Evolutionary conservation across 257 asterid species (phyloP), one percentile per base, ranked within the genome.

Genomic region (Catharanthus roseus): DNA sequence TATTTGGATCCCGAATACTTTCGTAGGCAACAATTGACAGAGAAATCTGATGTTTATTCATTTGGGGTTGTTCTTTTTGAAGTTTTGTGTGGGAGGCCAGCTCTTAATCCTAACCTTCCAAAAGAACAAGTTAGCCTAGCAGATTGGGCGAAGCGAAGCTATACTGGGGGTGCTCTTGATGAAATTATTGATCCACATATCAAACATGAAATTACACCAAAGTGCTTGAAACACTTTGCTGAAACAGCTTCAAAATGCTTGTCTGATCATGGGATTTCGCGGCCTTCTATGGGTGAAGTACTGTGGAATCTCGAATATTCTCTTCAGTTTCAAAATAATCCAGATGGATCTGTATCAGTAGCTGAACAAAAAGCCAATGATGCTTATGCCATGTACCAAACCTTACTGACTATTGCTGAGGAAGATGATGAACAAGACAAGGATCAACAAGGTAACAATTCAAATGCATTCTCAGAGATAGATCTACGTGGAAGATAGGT

Each of bases 1-100:
- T 89, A 91, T 77, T 77, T 91, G 47, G 96, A 89, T 75, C 95
- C 95, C 0, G 96, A 91, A 81, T 91, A 89, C 71, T 91, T 84
- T 68, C 78, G 85, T 7, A 80, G 90, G 15, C 97, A 89, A n/a
- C 84, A 84, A 69, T 54, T 91, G 73, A 91, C 96, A 1, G 92
- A 91, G 28, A 91, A 91, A 51, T 87, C 95, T 1, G 96, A 91
- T 70, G 91, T 91, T 0, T 91, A 89, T 60, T 89, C 97, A 0
- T 91, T 86, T 24, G 95, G 97, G 0, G 96, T 91, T 0, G 95
- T 89, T 3, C 84, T 91, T 1, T 82, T 87, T 18, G 95, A 91
- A 70, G 92, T 84, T 10, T 6, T 89, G 67, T 86, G 87, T 38
- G 96, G 86, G 38, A 78, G 97, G 70, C 88, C 96, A 5, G 89